phyloP scores from a whole-genome alignment of 192 early-diverging fungal genomes.

The Thamnidium elegans region DNA sequence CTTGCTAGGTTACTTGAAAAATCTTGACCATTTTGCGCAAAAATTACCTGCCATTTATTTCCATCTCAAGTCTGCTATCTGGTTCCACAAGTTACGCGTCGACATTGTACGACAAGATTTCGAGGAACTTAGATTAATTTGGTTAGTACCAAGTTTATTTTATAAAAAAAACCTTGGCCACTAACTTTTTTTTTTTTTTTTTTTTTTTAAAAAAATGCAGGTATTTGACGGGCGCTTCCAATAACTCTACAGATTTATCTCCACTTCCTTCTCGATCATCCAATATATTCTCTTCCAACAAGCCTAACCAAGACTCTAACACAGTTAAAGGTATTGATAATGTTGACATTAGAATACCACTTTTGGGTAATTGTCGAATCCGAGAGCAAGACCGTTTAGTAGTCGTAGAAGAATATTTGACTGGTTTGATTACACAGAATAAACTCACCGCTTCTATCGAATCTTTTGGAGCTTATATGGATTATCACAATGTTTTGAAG shows the following conservation, averaged over 20 bases:
- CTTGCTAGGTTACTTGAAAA: constrained; percentile 1
- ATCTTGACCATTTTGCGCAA: not conserved
- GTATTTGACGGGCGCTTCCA: not conserved
- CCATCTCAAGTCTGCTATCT: constrained; percentile 3
- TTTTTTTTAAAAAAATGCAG: no score
- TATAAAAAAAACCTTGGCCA: not conserved
- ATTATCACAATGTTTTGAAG: constrained; percentile 2
- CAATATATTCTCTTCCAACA: no score
- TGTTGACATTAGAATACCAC: no score
- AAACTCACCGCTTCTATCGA: constrained; percentile 10
- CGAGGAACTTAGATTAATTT: constrained; percentile 13
- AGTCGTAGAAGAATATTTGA: constrained; percentile 10
- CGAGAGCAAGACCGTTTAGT: not conserved
- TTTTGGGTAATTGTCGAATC: not conserved
- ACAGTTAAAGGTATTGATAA: no score
- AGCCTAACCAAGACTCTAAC: no score
- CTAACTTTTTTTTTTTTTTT: not conserved
- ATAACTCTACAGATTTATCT: not conserved
- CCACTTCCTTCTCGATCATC: no score
- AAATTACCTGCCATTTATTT: constrained; percentile 10
- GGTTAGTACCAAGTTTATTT: not conserved
- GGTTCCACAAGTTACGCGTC: constrained; percentile 8
- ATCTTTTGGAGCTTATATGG: constrained; percentile 5
- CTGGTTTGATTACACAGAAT: constrained; percentile 2
- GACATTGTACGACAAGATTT: constrained; percentile 12